Percentiles rank a stretch among this genome's conserved stretches.
Conservation (phyloP, 1,284 basidiomycete genomes). For the Ceratobasidium theobromae region DNA sequence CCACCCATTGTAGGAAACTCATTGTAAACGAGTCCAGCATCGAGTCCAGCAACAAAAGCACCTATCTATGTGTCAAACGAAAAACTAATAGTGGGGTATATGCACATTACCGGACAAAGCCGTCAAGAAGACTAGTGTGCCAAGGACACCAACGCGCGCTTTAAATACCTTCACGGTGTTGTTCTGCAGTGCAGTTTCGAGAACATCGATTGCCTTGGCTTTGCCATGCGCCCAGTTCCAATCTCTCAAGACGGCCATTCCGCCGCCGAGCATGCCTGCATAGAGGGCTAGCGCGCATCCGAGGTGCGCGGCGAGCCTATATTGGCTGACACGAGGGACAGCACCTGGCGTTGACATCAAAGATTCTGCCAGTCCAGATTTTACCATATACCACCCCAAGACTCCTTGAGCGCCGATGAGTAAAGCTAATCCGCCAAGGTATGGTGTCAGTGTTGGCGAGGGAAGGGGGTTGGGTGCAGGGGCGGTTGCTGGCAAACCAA, state of each 20-base stretch:
- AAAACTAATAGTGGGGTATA: constrained; percentile 9
- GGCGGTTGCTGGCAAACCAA: constrained; percentile 27
- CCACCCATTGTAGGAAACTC: constrained; percentile 98
- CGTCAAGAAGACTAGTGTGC: constrained; percentile 82
- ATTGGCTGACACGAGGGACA: constrained; percentile 94
- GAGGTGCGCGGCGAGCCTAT: constrained; percentile 92
- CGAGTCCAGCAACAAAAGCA: constrained; percentile 96
- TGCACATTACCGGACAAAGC: constrained; percentile 74
- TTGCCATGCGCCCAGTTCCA: constrained; percentile 63
- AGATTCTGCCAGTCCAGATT: constrained; percentile 87
- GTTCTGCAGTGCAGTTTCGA: constrained; percentile 57
- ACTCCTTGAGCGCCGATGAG: constrained; percentile 89
- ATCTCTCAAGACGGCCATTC: constrained; percentile 77
- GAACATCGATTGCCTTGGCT: constrained; percentile 42
- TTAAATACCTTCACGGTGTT: constrained; percentile 63
- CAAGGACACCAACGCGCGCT: constrained; percentile 60
- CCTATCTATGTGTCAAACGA: constrained; percentile 53
- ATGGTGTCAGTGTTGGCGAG: constrained; percentile 55
- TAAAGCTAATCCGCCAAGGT: constrained; percentile 69
- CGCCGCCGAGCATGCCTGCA: constrained; percentile 86
- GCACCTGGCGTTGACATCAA: constrained; percentile 79
- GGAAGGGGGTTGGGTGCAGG: constrained; percentile 30
- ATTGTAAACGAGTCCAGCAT: constrained; percentile 95
- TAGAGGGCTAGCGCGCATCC: constrained; percentile 90
- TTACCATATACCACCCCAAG: constrained; percentile 99